Base-by-base conservation (phyloP, 2,329 filamentous ascomycete genomes). In the Pyricularia sp. region DNA sequence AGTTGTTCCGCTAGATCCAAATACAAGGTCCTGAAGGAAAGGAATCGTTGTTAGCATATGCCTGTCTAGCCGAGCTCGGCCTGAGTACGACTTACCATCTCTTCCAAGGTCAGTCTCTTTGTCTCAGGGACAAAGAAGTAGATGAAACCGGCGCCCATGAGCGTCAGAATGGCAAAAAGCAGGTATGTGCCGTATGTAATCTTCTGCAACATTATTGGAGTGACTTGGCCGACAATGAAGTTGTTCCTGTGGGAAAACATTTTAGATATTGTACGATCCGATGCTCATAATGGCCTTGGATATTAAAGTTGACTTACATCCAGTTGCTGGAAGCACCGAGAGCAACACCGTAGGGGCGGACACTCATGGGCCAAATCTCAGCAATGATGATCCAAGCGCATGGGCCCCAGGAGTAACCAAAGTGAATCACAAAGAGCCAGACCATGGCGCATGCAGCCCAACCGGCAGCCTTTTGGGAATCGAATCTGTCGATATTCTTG, bases 351-450 rank as follows among this genome's bases (percentile, higher is more conserved):
- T 92, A 91, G 0, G 91, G 85, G 2, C 90, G 84, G 11, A 87
- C 88, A 69, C 85, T 88, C 5, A 92, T 78, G 0, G 90, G 91
- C 88, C 89, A 93, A 61, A 93, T 87, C 78, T 93, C 91, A 2
- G 89, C 86, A 0, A 92, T 85, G 69, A 93, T 83, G 70, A 92
- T 91, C 91, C 91, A 93, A 0, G 88, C 85, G 73, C 87, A 90
- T 2, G 90, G 90, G 0, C 90, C 89, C 90, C 90, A 93, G 0
- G 85, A 88, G 75, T 92, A 68, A 33, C 89, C 91, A 74, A 93
- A 93, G 77, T 91, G 86, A 33, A 92, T 81, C 31, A 92, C 87
- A 72, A 91, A 93, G 0, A 93, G 81, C 90, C 90, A 93, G 10
- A 91, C 87, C 85, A 91, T 90, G 68, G 76, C 79, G 2, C 84